Conservation (phyloP, 2,329 filamentous ascomycete species). For the Monosporascus sp. region DNA sequence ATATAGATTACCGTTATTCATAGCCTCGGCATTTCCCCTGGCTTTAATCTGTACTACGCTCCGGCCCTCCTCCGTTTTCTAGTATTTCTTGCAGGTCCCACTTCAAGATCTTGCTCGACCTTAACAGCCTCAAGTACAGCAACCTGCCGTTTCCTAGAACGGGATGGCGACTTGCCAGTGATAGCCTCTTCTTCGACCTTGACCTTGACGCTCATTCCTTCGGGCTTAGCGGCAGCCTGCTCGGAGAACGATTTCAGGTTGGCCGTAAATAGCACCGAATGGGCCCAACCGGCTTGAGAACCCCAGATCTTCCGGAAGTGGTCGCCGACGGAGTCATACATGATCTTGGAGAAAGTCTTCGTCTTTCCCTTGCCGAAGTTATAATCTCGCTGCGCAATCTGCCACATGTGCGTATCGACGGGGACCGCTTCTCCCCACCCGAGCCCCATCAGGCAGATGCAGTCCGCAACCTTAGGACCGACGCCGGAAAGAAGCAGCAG, state of each 20-base stretch:
- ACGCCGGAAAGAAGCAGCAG: conserved; percentile 79
- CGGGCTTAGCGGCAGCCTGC: conserved; percentile 37
- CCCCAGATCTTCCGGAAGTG: conserved; percentile 90
- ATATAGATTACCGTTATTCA: too few species aligned
- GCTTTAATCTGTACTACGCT: too few species aligned
- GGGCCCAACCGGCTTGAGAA: conserved; percentile 91
- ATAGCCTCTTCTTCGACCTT: conserved; percentile 19
- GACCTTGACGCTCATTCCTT: conserved; percentile 20
- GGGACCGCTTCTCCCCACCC: conserved; percentile 95
- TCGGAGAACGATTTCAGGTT: conserved; percentile 83
- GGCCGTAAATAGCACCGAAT: conserved; percentile 93
- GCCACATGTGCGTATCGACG: conserved; percentile 97
- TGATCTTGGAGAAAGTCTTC: conserved; percentile 80
- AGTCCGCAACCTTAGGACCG: conserved; percentile 94
- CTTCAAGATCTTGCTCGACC: conserved; percentile 7
- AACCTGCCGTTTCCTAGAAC: conserved; percentile 15
- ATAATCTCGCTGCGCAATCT: conserved; percentile 95
- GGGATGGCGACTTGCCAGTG: conserved; percentile 5
- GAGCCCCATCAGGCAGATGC: conserved; percentile 91
- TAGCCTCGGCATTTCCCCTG: too few species aligned
- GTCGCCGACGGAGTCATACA: conserved; percentile 85
- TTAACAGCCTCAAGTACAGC: conserved; percentile 15
- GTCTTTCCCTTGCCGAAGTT: conserved; percentile 79
- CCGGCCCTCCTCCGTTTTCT: neutral
- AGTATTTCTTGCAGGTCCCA: neutral